These are phyloP conservation scores for Neofusicoccum laricinum DNA, from an alignment of 2,329 filamentous ascomycete genomes.

Conservation along the genomic window DNA sequence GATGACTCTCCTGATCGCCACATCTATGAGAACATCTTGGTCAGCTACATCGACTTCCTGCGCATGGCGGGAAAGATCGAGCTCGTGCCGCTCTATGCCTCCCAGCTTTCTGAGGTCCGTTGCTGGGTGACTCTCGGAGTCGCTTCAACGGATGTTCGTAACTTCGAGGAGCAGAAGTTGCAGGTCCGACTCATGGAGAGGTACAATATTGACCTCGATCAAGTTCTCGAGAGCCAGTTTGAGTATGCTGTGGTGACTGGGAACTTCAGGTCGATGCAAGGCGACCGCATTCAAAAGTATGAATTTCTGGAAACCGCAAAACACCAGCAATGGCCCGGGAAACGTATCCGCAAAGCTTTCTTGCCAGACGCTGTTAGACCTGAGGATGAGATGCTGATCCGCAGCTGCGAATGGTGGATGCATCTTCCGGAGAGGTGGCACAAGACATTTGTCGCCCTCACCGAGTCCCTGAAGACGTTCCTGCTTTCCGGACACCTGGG, in stretches of 20 bases:
- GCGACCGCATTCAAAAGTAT: constrained; percentile 31
- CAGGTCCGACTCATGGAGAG: constrained; percentile 73
- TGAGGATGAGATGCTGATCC: constrained; percentile 15
- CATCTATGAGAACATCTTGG: constrained; percentile 71
- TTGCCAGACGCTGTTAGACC: constrained; percentile 38
- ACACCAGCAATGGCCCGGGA: constrained; percentile 50
- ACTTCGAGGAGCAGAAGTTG: constrained; percentile 61
- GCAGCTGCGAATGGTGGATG: constrained; percentile 37
- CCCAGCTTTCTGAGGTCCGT: constrained; percentile 65
- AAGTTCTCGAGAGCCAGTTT: constrained; percentile 58
- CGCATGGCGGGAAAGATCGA: constrained; percentile 70
- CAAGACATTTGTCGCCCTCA: constrained; percentile 58
- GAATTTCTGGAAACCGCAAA: constrained; percentile 52
- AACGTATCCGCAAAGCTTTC: constrained; percentile 68
- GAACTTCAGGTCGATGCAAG: constrained; percentile 17
- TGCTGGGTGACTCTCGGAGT: constrained; percentile 70
- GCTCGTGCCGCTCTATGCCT: constrained; percentile 83
- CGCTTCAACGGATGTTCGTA: constrained; percentile 71
- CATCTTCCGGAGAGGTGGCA: constrained; percentile 14
- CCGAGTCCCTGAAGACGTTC: constrained; percentile 77
- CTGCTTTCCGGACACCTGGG: constrained; percentile 55
- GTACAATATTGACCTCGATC: constrained; percentile 69
- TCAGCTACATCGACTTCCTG: constrained; percentile 78
- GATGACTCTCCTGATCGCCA: constrained; percentile 35
- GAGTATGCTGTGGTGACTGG: constrained; percentile 17